phyloP scores from a whole-genome alignment of 371 early-diverging fungal species.

The Mucor mucedo region DNA sequence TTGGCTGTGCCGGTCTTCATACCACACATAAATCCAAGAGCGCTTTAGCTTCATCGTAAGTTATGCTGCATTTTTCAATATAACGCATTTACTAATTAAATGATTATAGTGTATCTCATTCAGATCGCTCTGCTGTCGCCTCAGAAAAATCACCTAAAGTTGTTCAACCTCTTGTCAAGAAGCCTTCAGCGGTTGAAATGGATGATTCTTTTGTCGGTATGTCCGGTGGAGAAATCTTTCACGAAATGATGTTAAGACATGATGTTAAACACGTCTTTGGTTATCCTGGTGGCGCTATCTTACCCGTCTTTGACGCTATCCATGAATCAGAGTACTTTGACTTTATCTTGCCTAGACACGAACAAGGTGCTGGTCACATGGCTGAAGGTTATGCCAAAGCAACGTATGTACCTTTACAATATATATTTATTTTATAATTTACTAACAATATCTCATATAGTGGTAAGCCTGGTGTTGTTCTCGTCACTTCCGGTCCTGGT shows the following conservation, averaged over 20 bases:
- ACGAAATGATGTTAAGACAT: conserved; percentile 96
- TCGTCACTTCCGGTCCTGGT: conserved; percentile 98
- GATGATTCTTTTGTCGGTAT: conserved; percentile 88
- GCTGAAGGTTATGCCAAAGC: conserved; percentile 97
- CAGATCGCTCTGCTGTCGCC: conserved; percentile 28
- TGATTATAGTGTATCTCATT: conserved; percentile 9
- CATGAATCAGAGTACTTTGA: conserved; percentile 93
- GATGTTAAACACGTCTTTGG: conserved; percentile 94
- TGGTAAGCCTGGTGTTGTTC: conserved; percentile 93
- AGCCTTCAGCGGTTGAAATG: conserved; percentile 36
- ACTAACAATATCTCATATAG: conserved; percentile 33
- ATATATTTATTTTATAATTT: neutral
- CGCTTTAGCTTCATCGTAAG: conserved; percentile 31
- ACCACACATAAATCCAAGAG: conserved; percentile 29
- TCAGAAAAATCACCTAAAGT: conserved; percentile 20
- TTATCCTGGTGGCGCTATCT: conserved; percentile 96
- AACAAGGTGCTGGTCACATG: conserved; percentile 99
- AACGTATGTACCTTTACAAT: conserved; percentile 54
- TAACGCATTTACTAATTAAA: too few relatives aligned
- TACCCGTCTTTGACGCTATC: conserved; percentile 97
- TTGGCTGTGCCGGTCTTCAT: conserved; percentile 26
- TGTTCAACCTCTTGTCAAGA: conserved; percentile 35
- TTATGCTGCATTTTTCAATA: neutral
- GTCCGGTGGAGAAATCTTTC: conserved; percentile 98
- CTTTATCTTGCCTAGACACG: conserved; percentile 94